Evolutionary conservation across 1,284 basidiomycete species (phyloP).

Genomic region (Leccinum solheimii): DNA sequence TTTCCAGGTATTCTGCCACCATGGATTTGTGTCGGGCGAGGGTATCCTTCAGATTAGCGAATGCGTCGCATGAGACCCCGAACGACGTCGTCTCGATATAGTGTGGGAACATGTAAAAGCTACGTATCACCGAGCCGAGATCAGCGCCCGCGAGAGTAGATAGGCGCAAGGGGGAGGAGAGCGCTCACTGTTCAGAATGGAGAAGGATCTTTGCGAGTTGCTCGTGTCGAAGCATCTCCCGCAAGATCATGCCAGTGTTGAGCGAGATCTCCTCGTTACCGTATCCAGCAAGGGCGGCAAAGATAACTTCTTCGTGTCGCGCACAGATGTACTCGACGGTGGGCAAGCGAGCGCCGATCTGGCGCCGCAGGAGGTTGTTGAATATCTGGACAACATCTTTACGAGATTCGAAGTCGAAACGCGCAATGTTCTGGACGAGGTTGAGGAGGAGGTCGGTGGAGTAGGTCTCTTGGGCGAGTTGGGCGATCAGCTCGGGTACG

Average conservation of each 20-base stretch:
- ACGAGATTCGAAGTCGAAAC: constrained; percentile 94
- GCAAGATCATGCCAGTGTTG: constrained; percentile 97
- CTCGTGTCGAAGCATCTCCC: constrained; percentile 97
- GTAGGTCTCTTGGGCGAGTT: constrained; percentile 96
- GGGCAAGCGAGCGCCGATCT: constrained; percentile 90
- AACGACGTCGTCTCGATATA: constrained; percentile 99
- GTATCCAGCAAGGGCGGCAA: constrained; percentile 87
- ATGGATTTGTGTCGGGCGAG: constrained; percentile 95
- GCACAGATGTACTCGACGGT: constrained; percentile 92
- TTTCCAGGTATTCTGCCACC: constrained; percentile 95
- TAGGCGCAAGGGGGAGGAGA: background rate
- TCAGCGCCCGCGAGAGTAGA: constrained; percentile 9
- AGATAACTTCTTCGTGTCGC: constrained; percentile 82
- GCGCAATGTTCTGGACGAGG: constrained; percentile 80
- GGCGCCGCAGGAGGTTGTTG: constrained; percentile 91
- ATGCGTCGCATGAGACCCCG: constrained; percentile 97
- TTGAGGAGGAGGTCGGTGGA: constrained; percentile 83
- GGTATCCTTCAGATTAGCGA: constrained; percentile 95
- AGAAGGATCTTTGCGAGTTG: constrained; percentile 88
- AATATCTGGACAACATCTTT: constrained; percentile 99
- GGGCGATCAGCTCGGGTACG: constrained; percentile 83
- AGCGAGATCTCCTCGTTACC: constrained; percentile 93
- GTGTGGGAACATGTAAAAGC: constrained; percentile 95
- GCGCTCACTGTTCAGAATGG: constrained; percentile 86
- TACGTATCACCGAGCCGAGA: constrained; percentile 32